Evolutionary conservation across 2,329 filamentous ascomycete genomes (phyloP).

Genomic region (Epichloe gansuensis): DNA sequence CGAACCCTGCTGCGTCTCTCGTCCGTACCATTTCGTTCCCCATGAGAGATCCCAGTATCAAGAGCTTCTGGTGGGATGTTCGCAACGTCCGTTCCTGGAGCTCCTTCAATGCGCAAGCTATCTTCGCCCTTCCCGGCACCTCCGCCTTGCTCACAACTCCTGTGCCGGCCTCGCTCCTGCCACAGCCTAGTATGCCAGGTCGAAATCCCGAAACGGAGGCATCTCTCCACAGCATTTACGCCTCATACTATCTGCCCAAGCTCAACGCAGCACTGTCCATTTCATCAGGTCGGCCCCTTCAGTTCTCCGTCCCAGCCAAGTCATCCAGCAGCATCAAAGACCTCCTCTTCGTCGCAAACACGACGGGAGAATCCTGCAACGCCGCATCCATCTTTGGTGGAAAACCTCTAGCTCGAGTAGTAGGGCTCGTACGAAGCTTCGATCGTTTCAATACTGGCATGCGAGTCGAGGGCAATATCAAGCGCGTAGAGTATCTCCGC

Average conservation of each 20-base stretch:
- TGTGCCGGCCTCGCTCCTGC: slow-evolving; percentile 48
- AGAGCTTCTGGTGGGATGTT: slow-evolving; percentile 93
- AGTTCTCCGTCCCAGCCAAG: slow-evolving; percentile 31
- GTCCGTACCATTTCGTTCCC: slow-evolving; percentile 66
- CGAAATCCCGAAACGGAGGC: slow-evolving; percentile 67
- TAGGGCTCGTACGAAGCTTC: slow-evolving; percentile 82
- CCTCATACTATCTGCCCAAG: slow-evolving; percentile 69
- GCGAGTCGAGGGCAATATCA: slow-evolving; percentile 72
- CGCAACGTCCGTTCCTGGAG: slow-evolving; percentile 77
- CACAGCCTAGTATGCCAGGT: slow-evolving; percentile 41
- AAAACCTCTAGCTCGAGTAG: slow-evolving; percentile 44
- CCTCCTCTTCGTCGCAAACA: slow-evolving; percentile 53
- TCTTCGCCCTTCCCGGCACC: slow-evolving; percentile 61
- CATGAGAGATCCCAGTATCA: slow-evolving; percentile 52
- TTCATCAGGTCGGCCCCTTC: slow-evolving; percentile 53
- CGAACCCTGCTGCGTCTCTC: slow-evolving; percentile 72
- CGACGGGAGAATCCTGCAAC: slow-evolving; percentile 40
- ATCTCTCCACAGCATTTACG: slow-evolving; percentile 62
- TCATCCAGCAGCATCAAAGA: slow-evolving; percentile 28
- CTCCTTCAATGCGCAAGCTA: slow-evolving; percentile 59
- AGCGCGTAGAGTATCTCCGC: slow-evolving; percentile 79
- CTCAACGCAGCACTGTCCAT: slow-evolving; percentile 74
- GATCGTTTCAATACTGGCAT: slow-evolving; percentile 93
- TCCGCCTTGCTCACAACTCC: slow-evolving; percentile 59
- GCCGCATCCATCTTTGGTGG: slow-evolving; percentile 39